Evolutionary conservation across 768 basidiomycete genomes (phyloP).

Genomic region (Cantharellus anzutake): DNA sequence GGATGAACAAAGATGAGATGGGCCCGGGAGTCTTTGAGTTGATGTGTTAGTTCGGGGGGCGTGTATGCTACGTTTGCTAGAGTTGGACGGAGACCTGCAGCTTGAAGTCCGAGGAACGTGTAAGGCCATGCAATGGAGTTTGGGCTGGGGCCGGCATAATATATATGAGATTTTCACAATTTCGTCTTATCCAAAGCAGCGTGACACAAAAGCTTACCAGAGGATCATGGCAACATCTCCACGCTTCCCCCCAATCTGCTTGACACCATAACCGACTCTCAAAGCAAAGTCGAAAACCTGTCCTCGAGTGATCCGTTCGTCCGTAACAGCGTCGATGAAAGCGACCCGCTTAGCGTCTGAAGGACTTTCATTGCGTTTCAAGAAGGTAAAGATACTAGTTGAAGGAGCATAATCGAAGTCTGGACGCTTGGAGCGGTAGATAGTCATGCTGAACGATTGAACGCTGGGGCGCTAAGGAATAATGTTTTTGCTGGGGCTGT

Average conservation of each 20-base stretch:
- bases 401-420: neutral
- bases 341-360: constrained; percentile 16
- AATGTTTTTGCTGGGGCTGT: no score
- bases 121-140: constrained; percentile 44
- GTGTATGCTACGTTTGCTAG: constrained; percentile 61
- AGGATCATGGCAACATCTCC: constrained; percentile 45
- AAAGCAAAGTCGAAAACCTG: constrained; percentile 35
- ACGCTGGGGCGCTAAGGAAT: no score
- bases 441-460: neutral
- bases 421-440: neutral
- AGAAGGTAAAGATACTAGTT: neutral
- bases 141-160: constrained; percentile 23
- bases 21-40: constrained; percentile 50
- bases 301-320: constrained; percentile 33
- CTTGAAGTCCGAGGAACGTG: constrained; percentile 27
- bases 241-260: constrained; percentile 18
- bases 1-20: constrained; percentile 45
- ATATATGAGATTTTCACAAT: neutral
- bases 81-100: constrained; percentile 49
- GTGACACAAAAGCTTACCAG: constrained; percentile 6
- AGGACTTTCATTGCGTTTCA: neutral
- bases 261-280: constrained; percentile 38
- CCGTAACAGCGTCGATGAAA: constrained; percentile 47
- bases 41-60: constrained; percentile 45
- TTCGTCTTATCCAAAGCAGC: neutral